Evolutionary conservation across 176 grass and related monocot genomes (phyloP).

Genomic region (Lolium rigidum): DNA sequence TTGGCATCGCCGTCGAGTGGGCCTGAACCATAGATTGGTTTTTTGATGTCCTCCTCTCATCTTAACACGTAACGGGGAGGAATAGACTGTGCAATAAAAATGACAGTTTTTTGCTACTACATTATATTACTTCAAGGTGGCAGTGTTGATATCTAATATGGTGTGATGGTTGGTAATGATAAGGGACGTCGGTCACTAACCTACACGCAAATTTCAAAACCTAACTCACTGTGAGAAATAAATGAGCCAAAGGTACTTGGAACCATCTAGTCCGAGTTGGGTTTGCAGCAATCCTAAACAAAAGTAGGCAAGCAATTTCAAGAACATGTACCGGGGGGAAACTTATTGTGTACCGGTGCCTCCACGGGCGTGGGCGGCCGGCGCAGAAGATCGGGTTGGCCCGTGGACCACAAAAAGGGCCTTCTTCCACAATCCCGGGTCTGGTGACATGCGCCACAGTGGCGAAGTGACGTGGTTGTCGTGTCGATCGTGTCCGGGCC

Average conservation of each 20-base stretch:
- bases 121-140: too few species aligned
- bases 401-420: slow-evolving; percentile 27
- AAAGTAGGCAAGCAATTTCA: not conserved
- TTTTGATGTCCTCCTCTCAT: too few species aligned
- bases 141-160: too few species aligned
- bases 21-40: too few species aligned
- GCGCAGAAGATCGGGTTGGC: slow-evolving; percentile 35
- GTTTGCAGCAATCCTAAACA: not conserved
- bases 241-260: not conserved
- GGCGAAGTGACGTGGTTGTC: slow-evolving; percentile 39
- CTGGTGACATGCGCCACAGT: slow-evolving; percentile 69
- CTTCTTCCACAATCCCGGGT: slow-evolving; percentile 55
- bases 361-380: not conserved
- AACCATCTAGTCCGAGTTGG: not conserved
- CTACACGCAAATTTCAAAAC: not conserved
- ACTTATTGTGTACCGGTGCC: not conserved
- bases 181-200: not conserved
- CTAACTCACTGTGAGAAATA: slow-evolving; percentile 16
- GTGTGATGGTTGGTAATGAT: not conserved
- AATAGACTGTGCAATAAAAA: too few species aligned
- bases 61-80: too few species aligned
- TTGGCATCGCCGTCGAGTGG: too few species aligned
- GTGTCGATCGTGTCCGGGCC: slow-evolving; percentile 20
- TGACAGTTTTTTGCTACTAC: too few species aligned
- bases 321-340: not conserved